These are phyloP conservation scores for Hymenoscyphus scutula DNA, from an alignment of 2,329 filamentous ascomycete genomes.

Conservation along the genomic window DNA sequence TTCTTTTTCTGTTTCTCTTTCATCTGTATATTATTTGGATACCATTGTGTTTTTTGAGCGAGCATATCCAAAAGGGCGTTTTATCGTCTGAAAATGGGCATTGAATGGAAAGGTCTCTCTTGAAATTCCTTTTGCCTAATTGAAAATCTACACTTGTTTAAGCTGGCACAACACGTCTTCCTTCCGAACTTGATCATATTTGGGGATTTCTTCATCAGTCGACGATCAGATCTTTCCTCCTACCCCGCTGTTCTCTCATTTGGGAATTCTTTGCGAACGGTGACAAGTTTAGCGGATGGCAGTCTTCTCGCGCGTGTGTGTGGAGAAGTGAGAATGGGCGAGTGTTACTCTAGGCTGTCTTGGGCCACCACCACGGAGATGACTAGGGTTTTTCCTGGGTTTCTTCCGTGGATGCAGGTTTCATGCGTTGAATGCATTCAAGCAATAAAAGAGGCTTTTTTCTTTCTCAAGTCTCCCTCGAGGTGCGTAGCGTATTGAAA, in stretches of 20 bases:
- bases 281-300: too few species aligned
- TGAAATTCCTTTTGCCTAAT: too few species aligned
- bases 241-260: too few species aligned
- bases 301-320: too few species aligned
- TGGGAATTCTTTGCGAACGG: too few species aligned
- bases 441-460: background rate
- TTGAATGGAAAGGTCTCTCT: background rate
- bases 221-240: too few species aligned
- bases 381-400: background rate
- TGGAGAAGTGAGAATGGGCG: background rate
- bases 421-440: background rate
- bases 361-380: background rate
- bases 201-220: too few species aligned
- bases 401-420: background rate
- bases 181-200: too few species aligned
- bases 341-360: background rate
- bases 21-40: conserved; percentile 1
- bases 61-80: background rate
- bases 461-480: too few species aligned
- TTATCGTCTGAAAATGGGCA: background rate
- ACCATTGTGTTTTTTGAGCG: background rate
- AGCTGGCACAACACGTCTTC: too few species aligned
- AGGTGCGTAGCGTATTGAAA: too few species aligned
- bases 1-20: background rate
- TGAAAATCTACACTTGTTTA: too few species aligned